Evolutionary conservation across 2,329 filamentous ascomycete species (phyloP).

Genomic region (Allantophomopsis cytisporea): DNA sequence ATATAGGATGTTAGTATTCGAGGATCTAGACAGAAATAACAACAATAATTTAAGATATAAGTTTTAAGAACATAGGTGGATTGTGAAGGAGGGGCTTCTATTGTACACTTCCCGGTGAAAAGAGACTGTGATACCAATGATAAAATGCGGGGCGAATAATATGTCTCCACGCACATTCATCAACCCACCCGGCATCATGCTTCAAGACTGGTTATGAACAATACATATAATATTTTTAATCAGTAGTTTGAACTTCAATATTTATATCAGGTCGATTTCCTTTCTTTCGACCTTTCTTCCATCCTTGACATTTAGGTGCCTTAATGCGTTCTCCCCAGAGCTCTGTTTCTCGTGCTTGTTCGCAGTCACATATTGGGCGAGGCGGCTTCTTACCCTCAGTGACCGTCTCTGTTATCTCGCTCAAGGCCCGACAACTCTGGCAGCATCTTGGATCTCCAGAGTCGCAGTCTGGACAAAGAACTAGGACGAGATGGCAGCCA

Average conservation of each 20-base stretch:
- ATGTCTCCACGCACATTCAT: no score
- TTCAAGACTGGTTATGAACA: no score
- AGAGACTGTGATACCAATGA: no score
- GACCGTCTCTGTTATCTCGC: neutral
- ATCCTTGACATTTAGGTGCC: slow-evolving; percentile 6
- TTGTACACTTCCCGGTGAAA: no score
- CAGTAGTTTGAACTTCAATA: slow-evolving; percentile 6
- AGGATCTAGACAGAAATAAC: no score
- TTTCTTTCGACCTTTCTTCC: slow-evolving; percentile 4
- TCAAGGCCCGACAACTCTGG: slow-evolving; percentile 11
- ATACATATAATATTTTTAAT: neutral
- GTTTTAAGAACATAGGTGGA: no score
- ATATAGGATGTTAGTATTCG: no score
- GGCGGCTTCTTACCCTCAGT: slow-evolving; percentile 1
- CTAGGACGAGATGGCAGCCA: slow-evolving; percentile 17
- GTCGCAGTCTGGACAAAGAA: slow-evolving; percentile 16
- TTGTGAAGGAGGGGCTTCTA: no score
- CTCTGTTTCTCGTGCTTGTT: slow-evolving; percentile 13
- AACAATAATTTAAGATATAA: no score
- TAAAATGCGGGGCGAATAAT: no score
- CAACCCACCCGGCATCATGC: no score
- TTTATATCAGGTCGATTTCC: neutral
- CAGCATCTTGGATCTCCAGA: slow-evolving; percentile 13
- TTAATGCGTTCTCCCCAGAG: slow-evolving; percentile 14
- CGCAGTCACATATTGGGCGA: slow-evolving; percentile 15